phyloP scores from a whole-genome alignment of 495 filamentous ascomycete species.

The Penicillium lagena region DNA sequence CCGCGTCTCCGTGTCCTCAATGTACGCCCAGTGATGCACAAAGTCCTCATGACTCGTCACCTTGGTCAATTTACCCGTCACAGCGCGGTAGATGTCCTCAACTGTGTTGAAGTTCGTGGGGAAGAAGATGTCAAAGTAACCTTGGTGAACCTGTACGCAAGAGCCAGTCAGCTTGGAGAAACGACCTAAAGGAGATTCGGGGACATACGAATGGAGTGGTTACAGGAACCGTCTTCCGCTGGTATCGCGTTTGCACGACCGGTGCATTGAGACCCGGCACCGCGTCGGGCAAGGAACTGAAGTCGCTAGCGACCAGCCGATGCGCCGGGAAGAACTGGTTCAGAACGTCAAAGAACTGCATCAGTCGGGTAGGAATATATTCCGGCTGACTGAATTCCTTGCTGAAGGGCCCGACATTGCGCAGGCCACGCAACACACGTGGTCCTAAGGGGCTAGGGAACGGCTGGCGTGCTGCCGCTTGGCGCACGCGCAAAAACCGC shows the following conservation, averaged over 20 bases:
- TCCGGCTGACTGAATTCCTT: slow-evolving; percentile 75
- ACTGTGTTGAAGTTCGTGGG: slow-evolving; percentile 87
- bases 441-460: slow-evolving; percentile 52
- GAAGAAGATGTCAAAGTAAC: slow-evolving; percentile 98
- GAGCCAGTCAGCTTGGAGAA: slow-evolving; percentile 3
- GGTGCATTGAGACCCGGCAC: slow-evolving; percentile 81
- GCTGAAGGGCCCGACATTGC: slow-evolving; percentile 54
- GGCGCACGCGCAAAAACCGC: slow-evolving; percentile 73
- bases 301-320: slow-evolving; percentile 84
- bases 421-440: slow-evolving; percentile 49
- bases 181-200: neutral
- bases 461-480: slow-evolving; percentile 50
- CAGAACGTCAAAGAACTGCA: slow-evolving; percentile 94
- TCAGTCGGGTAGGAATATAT: slow-evolving; percentile 87
- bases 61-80: slow-evolving; percentile 84
- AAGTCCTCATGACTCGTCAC: slow-evolving; percentile 88
- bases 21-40: slow-evolving; percentile 76
- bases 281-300: slow-evolving; percentile 76
- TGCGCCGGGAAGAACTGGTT: slow-evolving; percentile 82
- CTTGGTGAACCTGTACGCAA: slow-evolving; percentile 74
- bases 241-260: slow-evolving; percentile 90
- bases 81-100: slow-evolving; percentile 81
- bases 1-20: slow-evolving; percentile 80
- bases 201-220: slow-evolving; percentile 77
- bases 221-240: slow-evolving; percentile 80